These are phyloP conservation scores for Penicillium italicum DNA, from an alignment of 2,329 filamentous ascomycete species.

Conservation along the genomic window DNA sequence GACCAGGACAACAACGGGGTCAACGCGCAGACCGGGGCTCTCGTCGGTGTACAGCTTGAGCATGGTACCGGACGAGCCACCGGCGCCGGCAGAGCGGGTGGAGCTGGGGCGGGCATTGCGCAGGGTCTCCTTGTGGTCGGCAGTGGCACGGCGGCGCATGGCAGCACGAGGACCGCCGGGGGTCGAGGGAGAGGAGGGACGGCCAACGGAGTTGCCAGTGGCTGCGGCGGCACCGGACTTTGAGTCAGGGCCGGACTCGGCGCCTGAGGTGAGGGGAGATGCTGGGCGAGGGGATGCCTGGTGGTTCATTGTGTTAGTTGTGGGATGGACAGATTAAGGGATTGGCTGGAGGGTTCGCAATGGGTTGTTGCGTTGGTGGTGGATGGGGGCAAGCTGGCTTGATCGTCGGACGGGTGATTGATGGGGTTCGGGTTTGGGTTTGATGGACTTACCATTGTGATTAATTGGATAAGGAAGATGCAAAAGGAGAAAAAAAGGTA, in stretches of 20 bases:
- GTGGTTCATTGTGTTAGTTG: conserved; percentile 2
- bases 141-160: conserved; percentile 89
- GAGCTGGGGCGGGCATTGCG: conserved; percentile 90
- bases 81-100: conserved; percentile 88
- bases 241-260: conserved; percentile 45
- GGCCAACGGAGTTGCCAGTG: conserved; percentile 67
- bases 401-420: background rate
- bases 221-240: conserved; percentile 50
- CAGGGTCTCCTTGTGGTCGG: conserved; percentile 95
- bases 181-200: conserved; percentile 80
- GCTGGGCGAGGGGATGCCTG: conserved; percentile 42
- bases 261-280: conserved; percentile 45
- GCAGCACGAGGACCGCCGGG: conserved; percentile 93
- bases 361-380: conserved; percentile 3
- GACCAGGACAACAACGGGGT: conserved; percentile 94
- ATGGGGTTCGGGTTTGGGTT: background rate
- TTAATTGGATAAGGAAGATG: conserved; percentile 9
- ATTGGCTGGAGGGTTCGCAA: conserved; percentile 4
- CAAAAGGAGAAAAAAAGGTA: background rate
- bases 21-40: conserved; percentile 93
- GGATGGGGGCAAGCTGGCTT: conserved; percentile 5
- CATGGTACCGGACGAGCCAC: conserved; percentile 97
- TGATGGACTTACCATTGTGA: conserved; percentile 23
- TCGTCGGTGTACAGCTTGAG: conserved; percentile 98
- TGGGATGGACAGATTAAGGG: conserved; percentile 1